Percentiles rank a stretch among this genome's conserved stretches.
These are phyloP conservation scores for Amborella trichopoda DNA, from an alignment of 164 flowering plant genomes.

Conservation along the genomic window DNA sequence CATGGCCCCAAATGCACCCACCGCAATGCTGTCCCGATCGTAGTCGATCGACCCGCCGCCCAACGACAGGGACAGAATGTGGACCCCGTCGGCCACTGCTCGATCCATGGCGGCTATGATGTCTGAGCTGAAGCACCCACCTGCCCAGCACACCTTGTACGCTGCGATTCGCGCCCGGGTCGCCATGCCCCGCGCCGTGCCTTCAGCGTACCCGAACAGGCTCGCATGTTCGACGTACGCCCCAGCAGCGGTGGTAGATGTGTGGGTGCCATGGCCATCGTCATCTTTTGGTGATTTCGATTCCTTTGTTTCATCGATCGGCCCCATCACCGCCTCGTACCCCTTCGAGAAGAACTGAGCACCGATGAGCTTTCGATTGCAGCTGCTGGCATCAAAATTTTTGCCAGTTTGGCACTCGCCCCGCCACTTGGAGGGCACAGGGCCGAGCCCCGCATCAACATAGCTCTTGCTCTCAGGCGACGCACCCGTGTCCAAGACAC, in stretches of 20 bases:
- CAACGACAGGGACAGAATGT: slow-evolving; percentile 74
- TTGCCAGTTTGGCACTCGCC: slow-evolving; percentile 52
- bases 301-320: slow-evolving; percentile 48
- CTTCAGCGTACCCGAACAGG: slow-evolving; percentile 66
- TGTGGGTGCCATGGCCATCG: slow-evolving; percentile 94
- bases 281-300: slow-evolving; percentile 80
- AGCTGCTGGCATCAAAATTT: slow-evolving; percentile 29
- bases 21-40: slow-evolving; percentile 45
- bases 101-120: slow-evolving; percentile 62
- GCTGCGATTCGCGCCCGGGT: slow-evolving; percentile 55
- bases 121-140: slow-evolving; percentile 74
- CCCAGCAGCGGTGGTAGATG: slow-evolving; percentile 77
- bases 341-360: slow-evolving; percentile 66
- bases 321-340: slow-evolving; percentile 58
- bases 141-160: slow-evolving; percentile 83
- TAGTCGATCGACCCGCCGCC: slow-evolving; percentile 59
- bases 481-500: slow-evolving; percentile 75
- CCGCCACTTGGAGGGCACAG: slow-evolving; percentile 58
- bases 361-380: slow-evolving; percentile 75
- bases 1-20: slow-evolving; percentile 65
- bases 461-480: slow-evolving; percentile 77
- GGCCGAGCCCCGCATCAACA: slow-evolving; percentile 55
- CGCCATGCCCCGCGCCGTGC: slow-evolving; percentile 91
- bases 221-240: slow-evolving; percentile 45
- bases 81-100: slow-evolving; percentile 70